Base-by-base conservation (phyloP, 257 asterid genomes). In the Prunella vulgaris region DNA sequence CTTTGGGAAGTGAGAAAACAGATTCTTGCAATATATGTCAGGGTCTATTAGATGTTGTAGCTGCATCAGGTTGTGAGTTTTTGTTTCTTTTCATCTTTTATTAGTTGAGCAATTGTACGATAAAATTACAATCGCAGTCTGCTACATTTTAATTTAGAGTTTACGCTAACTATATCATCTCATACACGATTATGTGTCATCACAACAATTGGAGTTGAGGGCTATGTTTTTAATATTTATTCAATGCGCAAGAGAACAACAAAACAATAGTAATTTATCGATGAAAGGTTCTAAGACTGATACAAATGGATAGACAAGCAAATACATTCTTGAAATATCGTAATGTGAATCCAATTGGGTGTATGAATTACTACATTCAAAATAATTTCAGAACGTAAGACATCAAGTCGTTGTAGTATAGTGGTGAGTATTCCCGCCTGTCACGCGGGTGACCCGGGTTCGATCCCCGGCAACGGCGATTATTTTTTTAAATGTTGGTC, bases 341-440 rank as follows among this genome's bases (percentile, higher is more conserved):
- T 1, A 33, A 7, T 33, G 38, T 6, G 9, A 33, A 33, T 33
- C 10, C 0, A 33, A 5, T 7, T 5, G 10, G n/a, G n/a, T n/a
- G n/a, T n/a, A n/a, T n/a, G n/a, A n/a, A n/a, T n/a, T n/a, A n/a
- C n/a, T n/a, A n/a, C n/a, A n/a, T n/a, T n/a, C n/a, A n/a, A n/a
- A n/a, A n/a, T n/a, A n/a, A n/a, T 15, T 7, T 13, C n/a, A 33
- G 2, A 5, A 4, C 0, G 0, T 3, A 20, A 10, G 0, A n/a
- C 58, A 17, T 12, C 1, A 65, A 1, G 87, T 83, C 83, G 93
- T 88, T 91, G 96, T 92, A 89, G 96, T 87, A 86, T 87, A 92
- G 98, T 86, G 96, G 93, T 89, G 9, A 89, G 98, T 87, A 92
- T 86, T 81, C 91, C 90, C 87, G 89, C 98, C 94, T 92, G 97